Base-by-base conservation (phyloP, 306 rosid genomes). In the Albizia julibrissin region DNA sequence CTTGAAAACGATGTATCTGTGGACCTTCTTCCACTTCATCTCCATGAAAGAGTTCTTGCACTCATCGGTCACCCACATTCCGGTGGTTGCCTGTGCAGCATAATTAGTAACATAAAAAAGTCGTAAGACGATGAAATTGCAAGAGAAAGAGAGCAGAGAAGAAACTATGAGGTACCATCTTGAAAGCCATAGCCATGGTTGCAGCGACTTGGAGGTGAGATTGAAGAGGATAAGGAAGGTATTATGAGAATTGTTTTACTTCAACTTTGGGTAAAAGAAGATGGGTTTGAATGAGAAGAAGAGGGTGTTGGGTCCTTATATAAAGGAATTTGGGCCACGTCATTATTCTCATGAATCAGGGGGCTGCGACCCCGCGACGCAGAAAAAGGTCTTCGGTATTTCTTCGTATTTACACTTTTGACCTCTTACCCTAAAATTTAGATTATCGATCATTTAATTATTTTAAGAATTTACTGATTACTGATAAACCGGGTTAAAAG, bases 111-210 rank as follows among this genome's bases (percentile, higher is more conserved):
- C 75, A 24, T 3, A 70, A 10, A 42, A 1, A 56, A 27, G 67
- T 61, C 12, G 39, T 0, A 44, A 69, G 26, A 10, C 2, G 3
- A 11, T 14, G 6, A 47, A 40, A 73, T 29, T 54, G 72, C 15
- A 68, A 74, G 1, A 68, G 69, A 75, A 1, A 69, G 69, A 49
- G 1, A 72, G 3, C 13, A 70, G 10, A 22, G 13, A 18, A 15
- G 9, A 3, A 26, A 31, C 6, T 74, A 14, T 3, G 15, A 10
- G 1, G 61, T 89, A 95, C 99, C 99, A 95, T 95, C 88, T 95
- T 95, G 98, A 93, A 95, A 65, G 99, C 99, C 99, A 95, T 95
- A 76, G 99, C 99, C 99, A 95, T 95, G 84, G 92, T 86, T 88
- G 85, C 72, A 31, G 75, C 90, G 85, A 24, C 10, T 66, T 54